phyloP scores from a whole-genome alignment of 148 eudicot species.

The Pharnaceum exiguum region DNA sequence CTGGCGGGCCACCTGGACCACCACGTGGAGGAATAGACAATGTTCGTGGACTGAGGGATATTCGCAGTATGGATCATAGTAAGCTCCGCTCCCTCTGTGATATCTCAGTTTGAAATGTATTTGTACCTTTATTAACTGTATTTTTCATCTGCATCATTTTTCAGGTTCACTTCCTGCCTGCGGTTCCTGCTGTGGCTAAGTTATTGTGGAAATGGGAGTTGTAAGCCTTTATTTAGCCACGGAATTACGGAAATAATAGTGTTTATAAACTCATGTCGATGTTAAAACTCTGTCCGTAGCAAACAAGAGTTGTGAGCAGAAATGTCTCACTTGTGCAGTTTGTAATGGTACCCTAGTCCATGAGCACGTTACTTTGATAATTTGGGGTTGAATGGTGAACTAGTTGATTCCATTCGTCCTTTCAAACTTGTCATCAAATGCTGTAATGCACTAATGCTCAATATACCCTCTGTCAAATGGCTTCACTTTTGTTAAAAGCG shows the following conservation, averaged over 20 bases:
- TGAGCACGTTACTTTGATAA: no score
- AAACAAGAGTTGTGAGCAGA: no score
- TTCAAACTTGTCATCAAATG: no score
- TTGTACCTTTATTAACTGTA: background rate
- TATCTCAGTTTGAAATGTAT: background rate
- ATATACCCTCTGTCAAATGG: no score
- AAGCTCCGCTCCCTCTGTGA: slow-evolving; percentile 21
- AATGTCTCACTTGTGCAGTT: no score
- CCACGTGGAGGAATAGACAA: slow-evolving; percentile 61
- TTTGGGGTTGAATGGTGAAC: no score
- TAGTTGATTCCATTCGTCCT: no score
- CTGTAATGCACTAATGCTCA: no score
- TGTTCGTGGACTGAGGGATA: slow-evolving; percentile 71
- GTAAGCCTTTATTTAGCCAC: background rate
- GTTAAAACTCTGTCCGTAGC: no score
- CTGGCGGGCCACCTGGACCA: slow-evolving; percentile 87
- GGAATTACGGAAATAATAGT: background rate
- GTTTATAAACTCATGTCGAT: slow-evolving; percentile 7
- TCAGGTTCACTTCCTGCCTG: slow-evolving; percentile 87
- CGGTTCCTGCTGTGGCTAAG: slow-evolving; percentile 82
- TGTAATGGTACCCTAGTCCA: no score
- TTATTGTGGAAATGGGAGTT: background rate
- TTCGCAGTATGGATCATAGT: slow-evolving; percentile 78
- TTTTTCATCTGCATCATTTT: slow-evolving; percentile 3
- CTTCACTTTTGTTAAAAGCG: no score